Percentiles rank a stretch among this genome's conserved stretches.
Conservation (phyloP, 257 asterid genomes). For the Asclepias syriaca region DNA sequence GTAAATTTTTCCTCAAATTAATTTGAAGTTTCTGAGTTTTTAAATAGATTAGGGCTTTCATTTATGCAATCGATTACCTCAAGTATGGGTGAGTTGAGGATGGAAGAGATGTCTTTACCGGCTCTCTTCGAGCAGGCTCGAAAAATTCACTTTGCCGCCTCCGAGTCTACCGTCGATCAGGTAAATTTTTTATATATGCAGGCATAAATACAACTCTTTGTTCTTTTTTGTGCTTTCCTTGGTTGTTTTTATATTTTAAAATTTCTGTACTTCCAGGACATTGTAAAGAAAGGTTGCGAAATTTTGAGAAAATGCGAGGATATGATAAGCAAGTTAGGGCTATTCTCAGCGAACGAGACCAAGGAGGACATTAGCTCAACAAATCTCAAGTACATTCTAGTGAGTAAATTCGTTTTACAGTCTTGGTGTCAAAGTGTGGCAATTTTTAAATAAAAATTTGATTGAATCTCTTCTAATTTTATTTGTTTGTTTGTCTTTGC, state of each 20-base stretch:
- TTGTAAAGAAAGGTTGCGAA: constrained; percentile 64
- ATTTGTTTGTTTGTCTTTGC: background rate
- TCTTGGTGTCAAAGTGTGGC: background rate
- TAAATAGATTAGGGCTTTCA: background rate
- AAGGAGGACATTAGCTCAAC: constrained; percentile 87
- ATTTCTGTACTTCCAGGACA: constrained; percentile 37
- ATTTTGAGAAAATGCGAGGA: constrained; percentile 69
- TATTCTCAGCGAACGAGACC: constrained; percentile 80
- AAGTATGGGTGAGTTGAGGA: constrained; percentile 25
- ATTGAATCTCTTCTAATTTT: background rate
- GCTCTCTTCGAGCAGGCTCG: constrained; percentile 32
- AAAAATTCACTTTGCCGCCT: constrained; percentile 26
- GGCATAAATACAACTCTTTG: background rate
- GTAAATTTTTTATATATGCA: constrained; percentile 9
- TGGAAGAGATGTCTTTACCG: constrained; percentile 32
- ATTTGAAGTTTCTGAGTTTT: background rate
- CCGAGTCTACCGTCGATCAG: constrained; percentile 34
- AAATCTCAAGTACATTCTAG: constrained; percentile 81
- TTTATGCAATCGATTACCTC: constrained; percentile 1
- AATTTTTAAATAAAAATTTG: background rate
- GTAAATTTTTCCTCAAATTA: background rate
- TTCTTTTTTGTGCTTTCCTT: background rate
- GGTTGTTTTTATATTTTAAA: background rate
- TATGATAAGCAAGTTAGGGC: constrained; percentile 73
- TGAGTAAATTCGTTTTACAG: constrained; percentile 24